Evolutionary conservation across 2,329 filamentous ascomycete species (phyloP).

Genomic region (Aspergillus neoniger): DNA sequence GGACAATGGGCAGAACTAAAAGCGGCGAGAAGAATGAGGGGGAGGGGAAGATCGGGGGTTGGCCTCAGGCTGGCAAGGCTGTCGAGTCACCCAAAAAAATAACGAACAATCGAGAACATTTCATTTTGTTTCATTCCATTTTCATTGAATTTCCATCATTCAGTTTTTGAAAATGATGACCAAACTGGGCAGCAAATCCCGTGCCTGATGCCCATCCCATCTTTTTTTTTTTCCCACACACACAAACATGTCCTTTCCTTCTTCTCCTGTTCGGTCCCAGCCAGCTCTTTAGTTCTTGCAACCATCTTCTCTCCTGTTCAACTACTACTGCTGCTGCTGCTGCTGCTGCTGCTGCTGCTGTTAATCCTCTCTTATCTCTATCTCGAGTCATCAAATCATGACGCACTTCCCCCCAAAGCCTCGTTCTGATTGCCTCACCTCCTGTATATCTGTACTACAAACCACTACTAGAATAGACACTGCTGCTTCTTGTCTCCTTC

Average conservation of each 20-base stretch:
- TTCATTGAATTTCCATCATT: background rate
- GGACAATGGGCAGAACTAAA: background rate
- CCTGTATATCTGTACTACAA: slow-evolving; percentile 27
- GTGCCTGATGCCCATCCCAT: slow-evolving; percentile 20
- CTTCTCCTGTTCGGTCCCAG: slow-evolving; percentile 7
- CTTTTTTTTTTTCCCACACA: slow-evolving; percentile 7
- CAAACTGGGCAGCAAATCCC: slow-evolving; percentile 21
- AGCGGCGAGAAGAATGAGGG: slow-evolving; percentile 26
- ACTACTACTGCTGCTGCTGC: slow-evolving; percentile 2
- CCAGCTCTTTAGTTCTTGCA: slow-evolving; percentile 5
- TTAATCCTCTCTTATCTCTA: slow-evolving; percentile 12
- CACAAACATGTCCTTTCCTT: slow-evolving; percentile 5
- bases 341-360: slow-evolving; percentile 1
- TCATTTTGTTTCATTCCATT: background rate
- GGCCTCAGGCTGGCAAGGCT: slow-evolving; percentile 13
- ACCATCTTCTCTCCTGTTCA: background rate
- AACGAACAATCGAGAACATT: slow-evolving; percentile 7
- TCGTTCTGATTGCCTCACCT: slow-evolving; percentile 22
- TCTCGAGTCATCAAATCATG: slow-evolving; percentile 32
- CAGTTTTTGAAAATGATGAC: background rate
- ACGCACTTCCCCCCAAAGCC: slow-evolving; percentile 34
- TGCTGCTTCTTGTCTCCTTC: slow-evolving; percentile 4
- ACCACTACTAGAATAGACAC: slow-evolving; percentile 8
- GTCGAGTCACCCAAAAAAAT: slow-evolving; percentile 2
- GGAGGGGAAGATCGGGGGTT: slow-evolving; percentile 15